Conservation (phyloP, 176 grass and related monocot genomes). For the Rhynchospora breviuscula region DNA sequence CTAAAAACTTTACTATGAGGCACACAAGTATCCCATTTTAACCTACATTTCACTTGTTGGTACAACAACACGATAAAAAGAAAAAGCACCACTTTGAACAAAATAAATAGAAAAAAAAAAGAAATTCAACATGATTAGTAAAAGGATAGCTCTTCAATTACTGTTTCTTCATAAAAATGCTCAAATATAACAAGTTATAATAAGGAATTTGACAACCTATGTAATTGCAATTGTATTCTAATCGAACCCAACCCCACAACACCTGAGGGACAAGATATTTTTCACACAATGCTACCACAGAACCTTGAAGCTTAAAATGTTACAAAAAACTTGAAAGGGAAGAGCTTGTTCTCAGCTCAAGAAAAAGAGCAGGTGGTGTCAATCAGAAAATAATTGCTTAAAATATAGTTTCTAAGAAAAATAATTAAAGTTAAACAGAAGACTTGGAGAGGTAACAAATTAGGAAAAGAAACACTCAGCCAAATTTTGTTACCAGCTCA, state of each 20-base stretch:
- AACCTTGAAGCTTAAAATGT: neutral
- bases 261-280: too few species aligned
- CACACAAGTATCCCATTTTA: neutral
- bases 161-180: too few species aligned
- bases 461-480: conserved; percentile 15
- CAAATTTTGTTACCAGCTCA: conserved; percentile 56
- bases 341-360: neutral
- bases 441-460: neutral
- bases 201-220: too few species aligned
- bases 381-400: neutral
- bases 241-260: too few species aligned
- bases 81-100: neutral
- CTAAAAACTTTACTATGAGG: neutral
- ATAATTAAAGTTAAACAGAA: neutral
- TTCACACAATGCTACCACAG: neutral
- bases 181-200: too few species aligned
- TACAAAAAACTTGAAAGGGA: neutral
- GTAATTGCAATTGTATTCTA: too few species aligned
- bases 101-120: neutral
- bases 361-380: neutral
- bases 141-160: too few species aligned
- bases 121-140: neutral
- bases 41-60: neutral
- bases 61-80: neutral
- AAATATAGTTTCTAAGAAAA: neutral